Percentiles rank a stretch among this genome's conserved stretches.
Conservation (phyloP, 225 moss, liverwort and hornwort genomes). For the Straminergon stramineum region DNA sequence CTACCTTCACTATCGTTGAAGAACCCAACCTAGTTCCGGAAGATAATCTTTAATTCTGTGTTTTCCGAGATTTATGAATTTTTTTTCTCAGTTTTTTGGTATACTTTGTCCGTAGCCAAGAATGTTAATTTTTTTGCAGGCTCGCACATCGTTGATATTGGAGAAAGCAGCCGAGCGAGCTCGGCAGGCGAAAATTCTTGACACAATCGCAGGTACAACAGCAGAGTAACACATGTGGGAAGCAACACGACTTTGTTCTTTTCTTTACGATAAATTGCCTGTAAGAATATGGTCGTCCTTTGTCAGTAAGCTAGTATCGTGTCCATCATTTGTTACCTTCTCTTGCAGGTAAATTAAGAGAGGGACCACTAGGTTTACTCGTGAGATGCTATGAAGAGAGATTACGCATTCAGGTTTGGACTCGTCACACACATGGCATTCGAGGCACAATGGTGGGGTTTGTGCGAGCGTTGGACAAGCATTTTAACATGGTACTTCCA, state of each 20-base stretch:
- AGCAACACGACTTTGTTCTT: neutral
- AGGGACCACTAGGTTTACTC: conserved; percentile 49
- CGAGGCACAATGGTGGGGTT: conserved; percentile 61
- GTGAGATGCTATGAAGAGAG: conserved; percentile 50
- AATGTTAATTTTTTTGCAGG: conserved; percentile 7
- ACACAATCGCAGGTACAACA: conserved; percentile 45
- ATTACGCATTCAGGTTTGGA: conserved; percentile 62
- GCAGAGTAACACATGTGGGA: neutral
- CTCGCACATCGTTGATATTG: conserved; percentile 50
- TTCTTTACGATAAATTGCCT: neutral
- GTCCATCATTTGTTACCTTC: neutral
- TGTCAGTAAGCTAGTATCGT: neutral
- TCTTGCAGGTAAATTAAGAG: conserved; percentile 40
- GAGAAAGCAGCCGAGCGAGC: conserved; percentile 69
- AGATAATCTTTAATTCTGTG: neutral
- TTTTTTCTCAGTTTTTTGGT: neutral
- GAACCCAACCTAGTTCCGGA: neutral
- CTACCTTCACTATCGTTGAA: neutral
- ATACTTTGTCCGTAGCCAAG: neutral
- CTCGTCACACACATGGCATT: conserved; percentile 56
- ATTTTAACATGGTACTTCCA: conserved; percentile 59
- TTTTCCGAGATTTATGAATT: neutral
- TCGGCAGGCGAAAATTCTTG: conserved; percentile 44
- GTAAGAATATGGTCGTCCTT: neutral
- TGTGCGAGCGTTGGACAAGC: conserved; percentile 60